Evolutionary conservation across 768 basidiomycete species (phyloP).

Genomic region (Dictyophora rubrovolvata): DNA sequence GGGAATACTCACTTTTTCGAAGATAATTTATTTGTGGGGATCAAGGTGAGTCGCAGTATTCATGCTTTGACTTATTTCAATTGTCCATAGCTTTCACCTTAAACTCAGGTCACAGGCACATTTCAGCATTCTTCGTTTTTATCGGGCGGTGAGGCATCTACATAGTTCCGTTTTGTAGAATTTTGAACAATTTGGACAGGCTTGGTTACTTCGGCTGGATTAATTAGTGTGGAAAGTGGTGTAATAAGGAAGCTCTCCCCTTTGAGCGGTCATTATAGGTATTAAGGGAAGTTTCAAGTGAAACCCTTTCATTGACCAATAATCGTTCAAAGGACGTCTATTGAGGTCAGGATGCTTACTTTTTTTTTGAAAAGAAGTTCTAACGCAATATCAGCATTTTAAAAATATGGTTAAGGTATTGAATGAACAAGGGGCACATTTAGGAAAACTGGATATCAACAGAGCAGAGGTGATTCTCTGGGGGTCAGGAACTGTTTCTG

Average conservation of each 20-base stretch:
- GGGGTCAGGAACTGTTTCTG: conserved; percentile 32
- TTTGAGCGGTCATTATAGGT: conserved; percentile 58
- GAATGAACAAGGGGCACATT: conserved; percentile 43
- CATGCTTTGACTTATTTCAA: background rate
- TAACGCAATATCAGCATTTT: conserved; percentile 37
- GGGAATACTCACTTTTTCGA: background rate
- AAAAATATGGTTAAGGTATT: conserved; percentile 44
- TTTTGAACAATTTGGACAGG: conserved; percentile 19
- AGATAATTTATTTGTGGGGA: conserved; percentile 60
- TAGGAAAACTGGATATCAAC: conserved; percentile 47
- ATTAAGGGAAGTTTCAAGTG: background rate
- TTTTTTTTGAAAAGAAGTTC: background rate
- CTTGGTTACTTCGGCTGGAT: conserved; percentile 52
- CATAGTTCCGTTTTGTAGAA: background rate
- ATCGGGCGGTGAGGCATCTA: conserved; percentile 28
- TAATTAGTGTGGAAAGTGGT: conserved; percentile 56
- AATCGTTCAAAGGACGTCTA: conserved; percentile 32
- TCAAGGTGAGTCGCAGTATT: conserved; percentile 32
- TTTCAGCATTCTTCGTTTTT: conserved; percentile 63
- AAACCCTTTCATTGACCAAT: background rate
- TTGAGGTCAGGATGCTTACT: conserved; percentile 29
- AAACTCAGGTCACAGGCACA: conserved; percentile 33
- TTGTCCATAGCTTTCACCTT: background rate
- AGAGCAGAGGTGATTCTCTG: conserved; percentile 51
- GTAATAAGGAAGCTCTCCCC: conserved; percentile 51